phyloP scores from a whole-genome alignment of 306 rosid genomes.

The Quercus bicolor region DNA sequence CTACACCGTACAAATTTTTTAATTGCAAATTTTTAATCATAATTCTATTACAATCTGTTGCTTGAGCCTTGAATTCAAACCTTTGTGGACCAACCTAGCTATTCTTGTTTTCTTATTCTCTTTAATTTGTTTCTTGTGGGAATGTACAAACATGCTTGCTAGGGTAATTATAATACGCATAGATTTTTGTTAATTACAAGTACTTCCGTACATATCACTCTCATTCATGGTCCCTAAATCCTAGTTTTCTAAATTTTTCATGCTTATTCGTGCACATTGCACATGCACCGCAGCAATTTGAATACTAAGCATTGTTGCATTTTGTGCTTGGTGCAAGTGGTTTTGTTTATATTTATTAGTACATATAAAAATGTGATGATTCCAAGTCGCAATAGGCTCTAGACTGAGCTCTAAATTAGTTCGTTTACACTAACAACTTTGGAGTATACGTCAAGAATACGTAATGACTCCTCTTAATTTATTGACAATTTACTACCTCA shows the following conservation, averaged over 20 bases:
- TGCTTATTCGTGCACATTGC: constrained; percentile 5
- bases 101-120: background rate
- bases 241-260: background rate
- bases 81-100: background rate
- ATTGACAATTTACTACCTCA: too few relatives aligned
- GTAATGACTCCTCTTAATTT: background rate
- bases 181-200: background rate
- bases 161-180: background rate
- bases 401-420: background rate
- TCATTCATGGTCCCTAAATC: constrained; percentile 1
- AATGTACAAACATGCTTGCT: background rate
- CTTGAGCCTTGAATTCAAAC: background rate
- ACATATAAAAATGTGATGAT: too few relatives aligned
- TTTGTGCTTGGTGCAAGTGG: too few relatives aligned
- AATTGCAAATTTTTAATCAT: background rate
- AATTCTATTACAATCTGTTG: background rate
- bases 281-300: constrained; percentile 7
- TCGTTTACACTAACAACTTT: background rate
- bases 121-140: background rate
- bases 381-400: too few relatives aligned
- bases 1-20: background rate
- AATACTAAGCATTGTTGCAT: background rate
- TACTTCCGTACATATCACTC: background rate
- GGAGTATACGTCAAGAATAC: background rate
- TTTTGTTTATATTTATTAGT: too few relatives aligned